These are phyloP conservation scores for Eimeria maxima DNA, from an alignment of 169 alveolate genomes.

Conservation along the genomic window DNA sequence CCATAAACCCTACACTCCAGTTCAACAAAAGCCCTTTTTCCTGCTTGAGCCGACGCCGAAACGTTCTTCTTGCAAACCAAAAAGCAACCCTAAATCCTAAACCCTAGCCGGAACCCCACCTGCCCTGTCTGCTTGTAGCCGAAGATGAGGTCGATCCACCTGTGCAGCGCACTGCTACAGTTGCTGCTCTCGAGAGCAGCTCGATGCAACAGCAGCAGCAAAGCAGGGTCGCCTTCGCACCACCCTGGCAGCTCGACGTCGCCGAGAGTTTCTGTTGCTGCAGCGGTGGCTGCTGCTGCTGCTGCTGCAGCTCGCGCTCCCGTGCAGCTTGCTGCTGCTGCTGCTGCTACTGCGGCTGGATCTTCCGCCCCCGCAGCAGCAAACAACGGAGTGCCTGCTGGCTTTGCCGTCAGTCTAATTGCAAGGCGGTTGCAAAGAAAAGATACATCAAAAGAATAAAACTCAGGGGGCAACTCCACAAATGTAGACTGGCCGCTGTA, in stretches of 20 bases:
- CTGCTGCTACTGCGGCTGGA: neutral
- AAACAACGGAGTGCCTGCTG: slow-evolving; percentile 46
- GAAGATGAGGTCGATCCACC: slow-evolving; percentile 98
- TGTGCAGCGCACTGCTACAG: slow-evolving; percentile 95
- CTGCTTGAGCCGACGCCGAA: no score
- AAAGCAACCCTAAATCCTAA: neutral
- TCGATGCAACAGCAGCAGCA: slow-evolving; percentile 90
- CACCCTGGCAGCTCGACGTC: slow-evolving; percentile 40
- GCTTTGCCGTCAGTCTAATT: slow-evolving; percentile 52
- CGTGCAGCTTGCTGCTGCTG: neutral
- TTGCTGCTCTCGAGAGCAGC: slow-evolving; percentile 97
- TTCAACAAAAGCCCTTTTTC: no score
- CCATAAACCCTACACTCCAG: neutral
- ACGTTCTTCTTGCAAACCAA: neutral
- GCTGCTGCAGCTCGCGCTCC: slow-evolving; percentile 13
- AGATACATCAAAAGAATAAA: slow-evolving; percentile 92
- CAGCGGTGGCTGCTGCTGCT: slow-evolving; percentile 29
- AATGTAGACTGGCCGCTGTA: slow-evolving; percentile 90
- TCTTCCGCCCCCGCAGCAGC: slow-evolving; percentile 36
- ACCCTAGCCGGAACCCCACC: slow-evolving; percentile 77
- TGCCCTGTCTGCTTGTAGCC: slow-evolving; percentile 96
- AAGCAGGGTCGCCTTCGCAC: slow-evolving; percentile 85
- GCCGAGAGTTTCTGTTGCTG: slow-evolving; percentile 53
- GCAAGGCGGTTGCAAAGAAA: slow-evolving; percentile 93
- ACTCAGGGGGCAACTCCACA: slow-evolving; percentile 97